These are phyloP conservation scores for Cicer chorassanicum DNA, from an alignment of 306 rosid genomes.

Conservation along the genomic window DNA sequence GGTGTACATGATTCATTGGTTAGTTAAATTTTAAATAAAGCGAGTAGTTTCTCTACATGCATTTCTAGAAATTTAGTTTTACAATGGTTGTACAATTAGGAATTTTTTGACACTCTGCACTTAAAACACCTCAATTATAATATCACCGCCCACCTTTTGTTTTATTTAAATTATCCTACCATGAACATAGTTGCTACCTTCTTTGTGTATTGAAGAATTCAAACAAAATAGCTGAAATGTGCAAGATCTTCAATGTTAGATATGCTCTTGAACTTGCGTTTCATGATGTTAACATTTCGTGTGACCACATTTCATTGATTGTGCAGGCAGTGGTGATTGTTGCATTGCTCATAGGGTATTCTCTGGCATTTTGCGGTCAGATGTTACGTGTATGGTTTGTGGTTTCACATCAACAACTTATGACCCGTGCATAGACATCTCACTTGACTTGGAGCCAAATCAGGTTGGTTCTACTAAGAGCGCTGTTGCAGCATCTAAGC, in stretches of 20 bases:
- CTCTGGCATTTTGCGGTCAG: conserved; percentile 91
- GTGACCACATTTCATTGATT: conserved; percentile 46
- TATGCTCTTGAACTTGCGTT: conserved; percentile 30
- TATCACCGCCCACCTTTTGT: conserved; percentile 4
- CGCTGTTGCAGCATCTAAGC: conserved; percentile 56
- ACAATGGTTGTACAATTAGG: conserved; percentile 4
- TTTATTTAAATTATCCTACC: background rate
- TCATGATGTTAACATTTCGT: conserved; percentile 33
- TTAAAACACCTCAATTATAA: conserved; percentile 18
- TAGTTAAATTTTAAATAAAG: background rate
- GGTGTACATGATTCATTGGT: background rate
- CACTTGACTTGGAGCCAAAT: conserved; percentile 85
- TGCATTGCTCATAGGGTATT: conserved; percentile 93
- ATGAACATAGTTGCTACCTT: conserved; percentile 7
- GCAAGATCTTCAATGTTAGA: conserved; percentile 17
- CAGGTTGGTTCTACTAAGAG: conserved; percentile 67
- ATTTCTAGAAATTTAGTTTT: background rate
- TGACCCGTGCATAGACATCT: conserved; percentile 92
- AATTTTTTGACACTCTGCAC: background rate
- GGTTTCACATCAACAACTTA: conserved; percentile 96
- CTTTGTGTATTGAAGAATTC: conserved; percentile 16
- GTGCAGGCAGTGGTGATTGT: conserved; percentile 89
- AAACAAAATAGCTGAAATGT: conserved; percentile 23
- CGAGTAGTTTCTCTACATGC: background rate
- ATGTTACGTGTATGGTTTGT: conserved; percentile 94